Evolutionary conservation across 2,329 filamentous ascomycete species (phyloP).

Genomic region (Fusarium concolor): DNA sequence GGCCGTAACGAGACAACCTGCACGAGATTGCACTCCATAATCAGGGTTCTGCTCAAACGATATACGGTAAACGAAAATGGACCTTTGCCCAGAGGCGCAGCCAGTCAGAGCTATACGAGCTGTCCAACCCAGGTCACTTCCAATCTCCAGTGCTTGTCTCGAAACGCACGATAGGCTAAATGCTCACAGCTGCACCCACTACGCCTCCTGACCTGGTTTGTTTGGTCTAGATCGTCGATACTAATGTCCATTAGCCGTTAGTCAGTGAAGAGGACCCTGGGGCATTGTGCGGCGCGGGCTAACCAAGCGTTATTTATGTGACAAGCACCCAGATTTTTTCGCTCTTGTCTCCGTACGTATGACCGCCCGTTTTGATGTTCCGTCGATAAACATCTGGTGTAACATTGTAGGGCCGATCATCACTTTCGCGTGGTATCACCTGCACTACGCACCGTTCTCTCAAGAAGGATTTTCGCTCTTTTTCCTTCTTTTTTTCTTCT

Average conservation of each 20-base stretch:
- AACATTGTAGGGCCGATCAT: constrained; percentile 21
- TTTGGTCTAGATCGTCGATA: constrained; percentile 13
- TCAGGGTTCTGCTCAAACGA: neutral
- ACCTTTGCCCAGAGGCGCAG: constrained; percentile 6
- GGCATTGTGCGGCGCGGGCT: neutral
- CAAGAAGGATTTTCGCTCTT: neutral
- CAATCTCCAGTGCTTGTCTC: neutral
- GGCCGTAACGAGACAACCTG: constrained; percentile 5
- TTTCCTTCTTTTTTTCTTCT: neutral
- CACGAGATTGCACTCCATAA: constrained; percentile 23
- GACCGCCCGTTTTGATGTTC: neutral
- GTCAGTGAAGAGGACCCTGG: neutral
- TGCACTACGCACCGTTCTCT: neutral
- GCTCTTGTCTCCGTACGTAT: neutral
- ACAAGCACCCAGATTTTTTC: neutral
- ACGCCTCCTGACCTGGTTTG: neutral
- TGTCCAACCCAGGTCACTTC: neutral
- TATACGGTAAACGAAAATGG: constrained; percentile 38
- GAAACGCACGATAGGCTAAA: neutral
- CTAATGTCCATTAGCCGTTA: constrained; percentile 17
- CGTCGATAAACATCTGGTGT: constrained; percentile 10
- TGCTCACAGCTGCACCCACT: too few species aligned
- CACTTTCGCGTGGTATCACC: neutral
- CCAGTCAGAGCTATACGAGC: neutral
- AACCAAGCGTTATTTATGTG: constrained; percentile 30